Evolutionary conservation across 2,329 filamentous ascomycete genomes (phyloP).

Genomic region (Botrytis squamosa): DNA sequence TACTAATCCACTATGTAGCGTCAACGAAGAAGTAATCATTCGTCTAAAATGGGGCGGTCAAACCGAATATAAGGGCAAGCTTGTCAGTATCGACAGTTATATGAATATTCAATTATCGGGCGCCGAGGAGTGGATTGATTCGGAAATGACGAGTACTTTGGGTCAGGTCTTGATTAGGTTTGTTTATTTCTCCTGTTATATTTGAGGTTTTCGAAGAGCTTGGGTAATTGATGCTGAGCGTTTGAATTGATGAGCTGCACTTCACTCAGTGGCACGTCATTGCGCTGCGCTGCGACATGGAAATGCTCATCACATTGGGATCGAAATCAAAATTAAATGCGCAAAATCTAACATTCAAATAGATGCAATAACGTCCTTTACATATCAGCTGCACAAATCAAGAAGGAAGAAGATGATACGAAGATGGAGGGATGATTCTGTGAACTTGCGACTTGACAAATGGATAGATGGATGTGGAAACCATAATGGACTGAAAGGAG

Average conservation of each 20-base stretch:
- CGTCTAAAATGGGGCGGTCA: constrained; percentile 92
- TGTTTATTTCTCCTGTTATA: constrained; percentile 29
- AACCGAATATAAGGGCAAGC: constrained; percentile 91
- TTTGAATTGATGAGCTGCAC: neutral
- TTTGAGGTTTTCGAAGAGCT: too few species aligned
- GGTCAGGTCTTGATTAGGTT: constrained; percentile 92
- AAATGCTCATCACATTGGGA: neutral
- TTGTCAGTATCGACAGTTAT: constrained; percentile 94
- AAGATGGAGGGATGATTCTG: constrained; percentile 52
- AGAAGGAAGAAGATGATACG: constrained; percentile 50
- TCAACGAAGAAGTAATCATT: constrained; percentile 87
- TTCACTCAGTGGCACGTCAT: neutral
- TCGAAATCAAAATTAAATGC: neutral
- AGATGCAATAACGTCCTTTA: constrained; percentile 98
- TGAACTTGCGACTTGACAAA: constrained; percentile 22
- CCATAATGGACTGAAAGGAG: neutral
- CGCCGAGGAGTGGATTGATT: constrained; percentile 89
- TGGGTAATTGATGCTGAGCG: neutral
- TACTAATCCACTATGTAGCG: constrained; percentile 48
- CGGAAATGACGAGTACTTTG: constrained; percentile 78
- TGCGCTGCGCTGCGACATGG: neutral
- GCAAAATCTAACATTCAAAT: constrained; percentile 19
- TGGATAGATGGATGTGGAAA: constrained; percentile 19
- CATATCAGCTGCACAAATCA: constrained; percentile 64
- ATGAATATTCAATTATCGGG: constrained; percentile 96